phyloP scores from a whole-genome alignment of 495 filamentous ascomycete genomes.

The Astrothelium subdiscretum region DNA sequence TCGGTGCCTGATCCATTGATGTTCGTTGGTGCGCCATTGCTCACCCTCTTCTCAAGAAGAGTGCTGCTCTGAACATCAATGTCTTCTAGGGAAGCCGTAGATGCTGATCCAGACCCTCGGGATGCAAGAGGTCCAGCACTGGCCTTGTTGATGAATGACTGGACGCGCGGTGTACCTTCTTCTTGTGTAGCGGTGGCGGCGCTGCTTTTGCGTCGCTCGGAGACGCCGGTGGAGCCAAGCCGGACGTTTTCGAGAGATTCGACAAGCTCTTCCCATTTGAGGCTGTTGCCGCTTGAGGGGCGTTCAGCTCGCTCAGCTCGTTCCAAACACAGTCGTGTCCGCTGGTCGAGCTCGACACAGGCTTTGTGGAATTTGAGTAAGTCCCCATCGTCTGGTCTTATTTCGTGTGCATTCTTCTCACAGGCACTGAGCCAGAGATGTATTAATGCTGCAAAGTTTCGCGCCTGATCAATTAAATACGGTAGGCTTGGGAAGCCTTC shows the following conservation, averaged over 20 bases:
- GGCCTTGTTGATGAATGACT: not conserved
- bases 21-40: not conserved
- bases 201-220: slow-evolving; percentile 10
- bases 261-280: slow-evolving; percentile 63
- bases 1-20: not conserved
- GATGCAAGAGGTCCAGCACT: not conserved
- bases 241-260: slow-evolving; percentile 35
- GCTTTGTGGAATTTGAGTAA: slow-evolving; percentile 60
- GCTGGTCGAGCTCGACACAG: slow-evolving; percentile 58
- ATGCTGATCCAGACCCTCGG: not conserved
- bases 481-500: slow-evolving; percentile 94
- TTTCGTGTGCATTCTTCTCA: slow-evolving; percentile 28
- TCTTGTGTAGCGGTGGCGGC: not conserved
- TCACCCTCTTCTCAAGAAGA: not conserved
- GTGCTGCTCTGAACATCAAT: not conserved
- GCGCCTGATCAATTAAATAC: slow-evolving; percentile 83
- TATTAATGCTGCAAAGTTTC: slow-evolving; percentile 79
- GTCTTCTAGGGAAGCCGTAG: not conserved
- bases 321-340: slow-evolving; percentile 59
- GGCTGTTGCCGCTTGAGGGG: slow-evolving; percentile 44
- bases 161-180: slow-evolving; percentile 4
- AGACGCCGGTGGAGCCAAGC: slow-evolving; percentile 23
- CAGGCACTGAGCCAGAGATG: slow-evolving; percentile 64
- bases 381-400: slow-evolving; percentile 47
- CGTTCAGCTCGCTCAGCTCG: slow-evolving; percentile 62